These are phyloP conservation scores for Lathyrus oleraceus DNA, from an alignment of 306 rosid species.

Conservation along the genomic window DNA sequence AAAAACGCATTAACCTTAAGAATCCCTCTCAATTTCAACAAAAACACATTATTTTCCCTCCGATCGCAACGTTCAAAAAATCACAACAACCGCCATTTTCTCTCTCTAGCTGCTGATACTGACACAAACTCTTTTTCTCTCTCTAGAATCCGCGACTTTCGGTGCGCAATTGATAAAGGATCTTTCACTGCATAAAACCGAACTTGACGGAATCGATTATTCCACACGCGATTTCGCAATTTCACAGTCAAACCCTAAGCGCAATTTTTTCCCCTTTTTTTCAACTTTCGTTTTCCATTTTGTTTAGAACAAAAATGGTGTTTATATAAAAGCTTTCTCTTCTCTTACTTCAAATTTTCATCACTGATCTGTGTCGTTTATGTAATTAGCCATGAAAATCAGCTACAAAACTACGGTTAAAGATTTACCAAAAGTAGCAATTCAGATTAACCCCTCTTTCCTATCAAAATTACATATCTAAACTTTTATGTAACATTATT, in stretches of 20 bases:
- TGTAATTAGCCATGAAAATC: conserved; percentile 9
- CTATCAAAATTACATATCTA: neutral
- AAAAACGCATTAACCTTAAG: conserved; percentile 32
- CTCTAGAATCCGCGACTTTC: conserved; percentile 58
- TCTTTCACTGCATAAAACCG: conserved; percentile 50
- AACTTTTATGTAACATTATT: neutral
- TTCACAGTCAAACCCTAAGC: conserved; percentile 66
- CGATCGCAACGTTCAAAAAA: conserved; percentile 85
- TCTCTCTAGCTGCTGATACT: conserved; percentile 42
- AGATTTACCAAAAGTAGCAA: neutral
- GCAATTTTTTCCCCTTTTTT: neutral
- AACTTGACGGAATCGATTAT: conserved; percentile 66
- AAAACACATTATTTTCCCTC: conserved; percentile 63
- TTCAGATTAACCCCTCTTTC: neutral
- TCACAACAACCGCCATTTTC: conserved; percentile 28
- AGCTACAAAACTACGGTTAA: neutral
- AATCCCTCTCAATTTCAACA: conserved; percentile 44
- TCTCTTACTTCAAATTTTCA: conserved; percentile 3
- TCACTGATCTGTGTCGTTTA: conserved; percentile 17
- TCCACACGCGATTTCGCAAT: conserved; percentile 54
- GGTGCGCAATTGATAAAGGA: conserved; percentile 47
- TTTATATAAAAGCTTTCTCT: conserved; percentile 16
- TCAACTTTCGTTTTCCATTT: conserved; percentile 6
- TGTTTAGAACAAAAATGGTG: conserved; percentile 11
- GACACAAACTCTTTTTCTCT: conserved; percentile 50